phyloP scores from a whole-genome alignment of 2,329 filamentous ascomycete genomes.

The Periconia sp. region DNA sequence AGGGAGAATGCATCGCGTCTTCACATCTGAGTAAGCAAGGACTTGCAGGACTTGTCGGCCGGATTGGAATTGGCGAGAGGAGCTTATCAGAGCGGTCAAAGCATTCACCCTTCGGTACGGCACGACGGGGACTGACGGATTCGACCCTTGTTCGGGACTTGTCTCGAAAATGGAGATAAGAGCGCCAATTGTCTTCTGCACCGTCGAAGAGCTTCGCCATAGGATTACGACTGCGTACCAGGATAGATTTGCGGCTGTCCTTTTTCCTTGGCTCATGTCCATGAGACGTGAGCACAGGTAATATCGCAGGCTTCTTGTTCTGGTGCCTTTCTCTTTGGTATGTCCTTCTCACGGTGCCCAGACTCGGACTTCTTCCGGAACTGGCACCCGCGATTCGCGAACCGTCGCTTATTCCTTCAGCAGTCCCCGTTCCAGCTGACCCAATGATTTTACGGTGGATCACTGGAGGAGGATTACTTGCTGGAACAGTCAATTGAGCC shows the following conservation, averaged over 20 bases:
- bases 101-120: not conserved
- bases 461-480: not conserved
- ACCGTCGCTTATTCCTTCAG: too few relatives aligned
- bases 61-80: constrained; percentile 8
- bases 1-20: constrained; percentile 8
- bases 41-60: constrained; percentile 7
- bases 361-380: not conserved
- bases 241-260: constrained; percentile 14
- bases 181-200: constrained; percentile 3
- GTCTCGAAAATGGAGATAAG: not conserved
- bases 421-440: too few relatives aligned
- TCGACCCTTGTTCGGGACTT: not conserved
- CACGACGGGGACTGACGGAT: not conserved
- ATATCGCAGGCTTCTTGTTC: constrained; percentile 1
- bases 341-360: too few relatives aligned
- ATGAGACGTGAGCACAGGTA: not conserved
- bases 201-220: constrained; percentile 31
- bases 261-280: not conserved
- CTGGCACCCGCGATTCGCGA: not conserved
- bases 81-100: constrained; percentile 1
- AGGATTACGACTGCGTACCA: constrained; percentile 18
- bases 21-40: constrained; percentile 3
- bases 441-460: constrained; percentile 7
- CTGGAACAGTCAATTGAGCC: constrained; percentile 1
- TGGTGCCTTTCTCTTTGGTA: too few relatives aligned